Evolutionary conservation across 495 filamentous ascomycete species (phyloP).

Genomic region (Annulohypoxylon bovei): DNA sequence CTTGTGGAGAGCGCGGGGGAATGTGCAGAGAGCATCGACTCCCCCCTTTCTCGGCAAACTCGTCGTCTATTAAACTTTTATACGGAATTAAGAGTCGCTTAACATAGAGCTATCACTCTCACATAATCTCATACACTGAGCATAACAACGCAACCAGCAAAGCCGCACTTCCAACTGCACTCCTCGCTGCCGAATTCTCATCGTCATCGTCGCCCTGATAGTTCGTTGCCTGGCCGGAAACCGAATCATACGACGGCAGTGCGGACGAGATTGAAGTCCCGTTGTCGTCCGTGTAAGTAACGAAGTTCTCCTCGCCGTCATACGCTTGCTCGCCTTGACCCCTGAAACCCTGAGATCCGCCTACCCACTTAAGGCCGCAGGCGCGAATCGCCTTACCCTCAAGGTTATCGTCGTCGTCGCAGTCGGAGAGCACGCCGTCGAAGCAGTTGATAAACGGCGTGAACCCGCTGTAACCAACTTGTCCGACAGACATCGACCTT

Average conservation of each 20-base stretch:
- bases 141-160: slow-evolving; percentile 4
- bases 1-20: background rate
- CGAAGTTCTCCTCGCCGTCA: background rate
- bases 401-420: slow-evolving; percentile 10
- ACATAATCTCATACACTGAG: background rate
- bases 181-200: slow-evolving; percentile 2
- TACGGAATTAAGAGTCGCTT: background rate
- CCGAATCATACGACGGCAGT: slow-evolving; percentile 1
- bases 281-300: background rate
- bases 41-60: background rate
- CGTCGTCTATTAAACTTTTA: background rate
- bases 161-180: slow-evolving; percentile 1
- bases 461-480: slow-evolving; percentile 5
- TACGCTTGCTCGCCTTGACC: background rate
- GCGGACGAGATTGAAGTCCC: background rate
- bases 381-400: slow-evolving; percentile 11
- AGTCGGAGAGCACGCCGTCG: slow-evolving; percentile 12
- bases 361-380: slow-evolving; percentile 6
- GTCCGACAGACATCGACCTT: background rate
- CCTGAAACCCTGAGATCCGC: background rate
- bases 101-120: background rate
- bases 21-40: background rate
- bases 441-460: slow-evolving; percentile 10
- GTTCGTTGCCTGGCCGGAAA: background rate
- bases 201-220: background rate